These are phyloP conservation scores for Lomentospora prolificans DNA, from an alignment of 2,329 filamentous ascomycete species.

Conservation along the genomic window DNA sequence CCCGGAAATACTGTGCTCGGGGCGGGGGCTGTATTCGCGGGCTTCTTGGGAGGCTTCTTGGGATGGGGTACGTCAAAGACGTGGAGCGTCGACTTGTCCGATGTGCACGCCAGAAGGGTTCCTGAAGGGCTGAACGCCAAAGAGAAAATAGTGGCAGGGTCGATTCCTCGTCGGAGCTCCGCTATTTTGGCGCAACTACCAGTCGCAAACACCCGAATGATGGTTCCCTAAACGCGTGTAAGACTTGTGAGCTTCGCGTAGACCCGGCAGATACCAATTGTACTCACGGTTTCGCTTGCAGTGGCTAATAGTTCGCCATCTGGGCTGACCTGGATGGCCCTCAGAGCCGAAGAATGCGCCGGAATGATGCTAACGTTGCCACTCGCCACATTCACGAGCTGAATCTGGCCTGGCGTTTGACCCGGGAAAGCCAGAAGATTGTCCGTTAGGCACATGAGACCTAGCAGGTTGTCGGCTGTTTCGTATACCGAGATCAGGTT, in stretches of 20 bases:
- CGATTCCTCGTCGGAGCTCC: slow-evolving; percentile 81
- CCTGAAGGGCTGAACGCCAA: slow-evolving; percentile 79
- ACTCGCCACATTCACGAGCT: slow-evolving; percentile 68
- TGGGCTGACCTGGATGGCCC: slow-evolving; percentile 67
- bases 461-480: slow-evolving; percentile 75
- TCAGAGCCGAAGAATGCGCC: slow-evolving; percentile 70
- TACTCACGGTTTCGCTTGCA: slow-evolving; percentile 62
- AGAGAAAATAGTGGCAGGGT: slow-evolving; percentile 78
- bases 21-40: slow-evolving; percentile 15
- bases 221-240: slow-evolving; percentile 49
- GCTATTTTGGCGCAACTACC: slow-evolving; percentile 68
- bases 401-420: slow-evolving; percentile 78
- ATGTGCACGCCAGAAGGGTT: slow-evolving; percentile 77
- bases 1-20: slow-evolving; percentile 21
- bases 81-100: slow-evolving; percentile 92
- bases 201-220: slow-evolving; percentile 79
- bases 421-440: slow-evolving; percentile 76
- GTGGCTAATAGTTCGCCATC: slow-evolving; percentile 79
- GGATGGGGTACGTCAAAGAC: slow-evolving; percentile 74
- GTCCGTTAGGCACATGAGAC: slow-evolving; percentile 67
- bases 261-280: too few species aligned
- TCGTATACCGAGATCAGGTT: slow-evolving; percentile 67
- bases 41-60: slow-evolving; percentile 23
- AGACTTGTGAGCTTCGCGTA: too few species aligned
- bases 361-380: slow-evolving; percentile 88